Conservation (phyloP, 805 yeast genomes). For the Lachancea lanzarotensis region DNA sequence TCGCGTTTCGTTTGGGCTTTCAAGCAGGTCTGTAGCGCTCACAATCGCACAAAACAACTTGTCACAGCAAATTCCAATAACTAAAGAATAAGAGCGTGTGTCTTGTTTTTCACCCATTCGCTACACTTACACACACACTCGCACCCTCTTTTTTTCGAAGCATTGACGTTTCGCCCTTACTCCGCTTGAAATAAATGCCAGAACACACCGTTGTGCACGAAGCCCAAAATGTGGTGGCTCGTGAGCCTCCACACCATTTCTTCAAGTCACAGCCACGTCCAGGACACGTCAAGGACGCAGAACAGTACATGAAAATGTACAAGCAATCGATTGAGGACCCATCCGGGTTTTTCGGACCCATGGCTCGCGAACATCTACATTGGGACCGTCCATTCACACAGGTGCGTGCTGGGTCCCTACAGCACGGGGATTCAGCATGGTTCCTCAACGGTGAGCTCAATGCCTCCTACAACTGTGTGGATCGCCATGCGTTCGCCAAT, state of each 20-base stretch:
- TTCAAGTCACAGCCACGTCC: constrained; percentile 35
- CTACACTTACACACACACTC: neutral
- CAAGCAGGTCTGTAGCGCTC: neutral
- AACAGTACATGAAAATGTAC: constrained; percentile 68
- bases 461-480: constrained; percentile 91
- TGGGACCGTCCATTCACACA: constrained; percentile 69
- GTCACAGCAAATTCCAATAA: too few relatives aligned
- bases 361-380: constrained; percentile 62
- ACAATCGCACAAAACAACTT: neutral
- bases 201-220: constrained; percentile 37
- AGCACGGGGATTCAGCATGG: constrained; percentile 84
- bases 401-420: constrained; percentile 51
- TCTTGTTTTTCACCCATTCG: too few relatives aligned
- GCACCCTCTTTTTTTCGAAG: too few relatives aligned
- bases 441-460: constrained; percentile 88
- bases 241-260: constrained; percentile 36
- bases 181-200: too few relatives aligned
- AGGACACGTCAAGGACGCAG: constrained; percentile 50
- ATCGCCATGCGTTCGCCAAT: constrained; percentile 83
- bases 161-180: too few relatives aligned
- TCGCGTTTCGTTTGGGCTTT: too few relatives aligned
- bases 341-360: constrained; percentile 69
- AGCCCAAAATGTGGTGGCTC: constrained; percentile 32
- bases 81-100: too few relatives aligned
- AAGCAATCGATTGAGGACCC: constrained; percentile 77